Conservation (phyloP, 2,329 filamentous ascomycete species). For the Fusarium tupiense region DNA sequence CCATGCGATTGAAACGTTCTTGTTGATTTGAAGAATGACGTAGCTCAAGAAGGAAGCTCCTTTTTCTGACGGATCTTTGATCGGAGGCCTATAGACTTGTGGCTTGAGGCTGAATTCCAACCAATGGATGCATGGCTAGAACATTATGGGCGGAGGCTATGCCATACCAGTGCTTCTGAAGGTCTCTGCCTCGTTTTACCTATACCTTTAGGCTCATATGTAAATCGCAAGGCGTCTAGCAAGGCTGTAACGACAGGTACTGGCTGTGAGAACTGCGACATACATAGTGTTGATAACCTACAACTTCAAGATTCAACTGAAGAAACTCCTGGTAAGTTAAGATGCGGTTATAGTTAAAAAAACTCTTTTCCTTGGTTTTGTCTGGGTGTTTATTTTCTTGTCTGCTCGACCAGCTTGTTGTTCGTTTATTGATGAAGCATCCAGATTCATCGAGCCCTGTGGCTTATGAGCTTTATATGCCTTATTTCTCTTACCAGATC, state of each 20-base stretch:
- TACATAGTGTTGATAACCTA: background rate
- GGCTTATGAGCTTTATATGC: background rate
- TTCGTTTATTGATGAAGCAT: background rate
- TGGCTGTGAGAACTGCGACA: background rate
- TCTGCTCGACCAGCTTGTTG: background rate
- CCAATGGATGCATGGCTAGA: background rate
- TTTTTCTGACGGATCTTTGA: background rate
- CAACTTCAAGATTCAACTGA: background rate
- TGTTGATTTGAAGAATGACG: background rate
- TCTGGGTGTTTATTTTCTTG: background rate
- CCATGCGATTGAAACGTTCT: background rate
- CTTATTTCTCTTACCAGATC: background rate
- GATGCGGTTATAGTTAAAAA: background rate
- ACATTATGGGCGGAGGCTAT: background rate
- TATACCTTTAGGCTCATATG: background rate
- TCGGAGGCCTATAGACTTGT: background rate
- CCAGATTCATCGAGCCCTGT: background rate
- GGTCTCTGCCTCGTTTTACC: background rate
- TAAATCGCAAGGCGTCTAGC: background rate
- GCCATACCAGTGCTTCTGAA: background rate
- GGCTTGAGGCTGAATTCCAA: background rate
- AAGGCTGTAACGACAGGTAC: background rate
- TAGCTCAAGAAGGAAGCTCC: background rate
- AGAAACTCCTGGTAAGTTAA: background rate
- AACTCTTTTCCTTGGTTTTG: background rate